These are phyloP conservation scores for Gleditsia sinensis DNA, from an alignment of 306 rosid species.

Conservation along the genomic window DNA sequence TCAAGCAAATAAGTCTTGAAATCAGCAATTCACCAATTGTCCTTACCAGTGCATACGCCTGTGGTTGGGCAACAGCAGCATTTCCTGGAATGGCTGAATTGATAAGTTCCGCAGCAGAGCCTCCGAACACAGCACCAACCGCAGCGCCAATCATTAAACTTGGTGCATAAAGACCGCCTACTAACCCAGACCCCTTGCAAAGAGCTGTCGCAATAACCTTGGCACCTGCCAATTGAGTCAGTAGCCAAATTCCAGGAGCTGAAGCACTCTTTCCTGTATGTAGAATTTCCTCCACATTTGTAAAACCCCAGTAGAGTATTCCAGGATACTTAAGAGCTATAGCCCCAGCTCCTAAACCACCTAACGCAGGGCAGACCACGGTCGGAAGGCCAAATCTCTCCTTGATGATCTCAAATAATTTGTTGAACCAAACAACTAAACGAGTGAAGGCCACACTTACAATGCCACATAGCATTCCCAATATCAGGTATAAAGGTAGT, in stretches of 20 bases:
- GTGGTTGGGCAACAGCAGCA: constrained; percentile 98
- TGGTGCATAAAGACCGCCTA: constrained; percentile 99
- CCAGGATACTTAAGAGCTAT: constrained; percentile 99
- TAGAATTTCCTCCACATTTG: constrained; percentile 97
- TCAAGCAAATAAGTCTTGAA: constrained; percentile 24
- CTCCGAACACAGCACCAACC: constrained; percentile 99
- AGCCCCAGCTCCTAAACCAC: constrained; percentile 95
- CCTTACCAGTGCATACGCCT: constrained; percentile 94
- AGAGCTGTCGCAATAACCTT: constrained; percentile 96
- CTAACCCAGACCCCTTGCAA: constrained; percentile 99
- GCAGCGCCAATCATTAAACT: constrained; percentile 99
- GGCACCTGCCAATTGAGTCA: constrained; percentile 80
- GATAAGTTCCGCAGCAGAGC: constrained; percentile 85
- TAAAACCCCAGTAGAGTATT: constrained; percentile 96
- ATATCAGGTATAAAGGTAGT: constrained; percentile 87
- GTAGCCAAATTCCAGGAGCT: constrained; percentile 98
- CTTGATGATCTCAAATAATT: constrained; percentile 70
- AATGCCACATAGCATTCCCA: constrained; percentile 98
- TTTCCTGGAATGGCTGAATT: constrained; percentile 94
- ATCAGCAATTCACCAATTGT: constrained; percentile 1
- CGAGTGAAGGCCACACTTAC: constrained; percentile 90
- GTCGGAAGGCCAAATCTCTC: constrained; percentile 84
- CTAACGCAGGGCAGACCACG: constrained; percentile 92
- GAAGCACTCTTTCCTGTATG: constrained; percentile 93
- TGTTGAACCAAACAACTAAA: constrained; percentile 83